Base-by-base conservation (phyloP, 495 filamentous ascomycete genomes). In the Podospora sp. region DNA sequence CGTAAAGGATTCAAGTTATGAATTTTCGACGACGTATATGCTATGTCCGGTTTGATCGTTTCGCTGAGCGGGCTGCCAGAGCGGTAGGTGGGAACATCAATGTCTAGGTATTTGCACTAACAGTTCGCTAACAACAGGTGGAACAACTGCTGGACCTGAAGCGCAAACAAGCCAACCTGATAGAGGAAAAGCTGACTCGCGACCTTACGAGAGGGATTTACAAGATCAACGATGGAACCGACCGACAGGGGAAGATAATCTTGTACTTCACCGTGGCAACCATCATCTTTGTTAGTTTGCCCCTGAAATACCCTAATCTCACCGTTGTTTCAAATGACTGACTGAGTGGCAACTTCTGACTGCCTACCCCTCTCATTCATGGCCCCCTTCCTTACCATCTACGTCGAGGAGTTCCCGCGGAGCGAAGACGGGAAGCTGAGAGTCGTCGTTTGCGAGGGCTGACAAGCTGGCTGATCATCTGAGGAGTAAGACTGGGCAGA, bases 281-380 rank as follows among this genome's bases (percentile, higher is more conserved):
- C 21, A 52, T 63, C 46, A 63, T 63, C 21, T 63, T 63, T 52
- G 40, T 63, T n/a, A 25, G 60, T 63, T 27, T 6, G 22, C 11
- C 26, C 51, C 24, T 55, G n/a, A 33, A 33, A 33, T 27, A 25
- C 26, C 53, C 26, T 57, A 6, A 6, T 14, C 5, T 14, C 16
- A 14, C 2, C 9, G 40, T 4, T 6, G 16, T 18, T 6, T 14
- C 5, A 46, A 33, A 46, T 46, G 4, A 18, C 40, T 46, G 12
- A 46, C 29, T 33, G 4, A 33, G 29, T 3, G 29, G 4, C 29
- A 33, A 14, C 40, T 14, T 46, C 16, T 11, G 2, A 6, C 29
- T 11, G 14, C 5, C 40, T 46, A 2, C 40, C 40, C 2, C 40
- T 46, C 5, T 46, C 40, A 46, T 46, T 46, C 40, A 46, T 46